phyloP scores from a whole-genome alignment of 768 basidiomycete genomes.

The Lactarius hengduanensis region DNA sequence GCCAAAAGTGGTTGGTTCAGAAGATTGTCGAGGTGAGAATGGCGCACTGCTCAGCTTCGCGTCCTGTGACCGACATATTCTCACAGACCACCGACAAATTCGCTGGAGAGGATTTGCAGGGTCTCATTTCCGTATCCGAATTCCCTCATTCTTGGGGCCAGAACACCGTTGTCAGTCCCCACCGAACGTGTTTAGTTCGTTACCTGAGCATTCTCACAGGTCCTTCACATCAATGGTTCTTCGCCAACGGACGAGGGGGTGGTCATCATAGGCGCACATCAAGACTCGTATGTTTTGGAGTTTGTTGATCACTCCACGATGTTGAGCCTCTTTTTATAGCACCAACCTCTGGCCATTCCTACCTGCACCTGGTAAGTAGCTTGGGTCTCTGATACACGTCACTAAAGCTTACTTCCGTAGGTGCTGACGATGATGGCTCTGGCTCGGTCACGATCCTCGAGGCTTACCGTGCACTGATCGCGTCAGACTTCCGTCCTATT shows the following conservation, averaged over 20 bases:
- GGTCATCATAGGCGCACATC: slow-evolving; percentile 77
- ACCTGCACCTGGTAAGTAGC: slow-evolving; percentile 61
- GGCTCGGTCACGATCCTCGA: slow-evolving; percentile 80
- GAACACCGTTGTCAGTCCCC: slow-evolving; percentile 60
- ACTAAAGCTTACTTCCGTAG: slow-evolving; percentile 37
- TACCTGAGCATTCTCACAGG: slow-evolving; percentile 41
- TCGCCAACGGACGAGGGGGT: slow-evolving; percentile 57
- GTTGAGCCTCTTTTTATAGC: slow-evolving; percentile 37
- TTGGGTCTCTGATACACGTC: slow-evolving; percentile 17
- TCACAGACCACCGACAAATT: slow-evolving; percentile 60
- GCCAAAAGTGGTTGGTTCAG: slow-evolving; percentile 73
- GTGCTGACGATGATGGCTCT: slow-evolving; percentile 63
- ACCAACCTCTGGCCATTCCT: slow-evolving; percentile 79
- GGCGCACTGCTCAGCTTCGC: slow-evolving; percentile 9
- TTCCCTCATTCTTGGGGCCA: slow-evolving; percentile 85
- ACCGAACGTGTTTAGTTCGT: not conserved
- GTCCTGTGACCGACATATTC: slow-evolving; percentile 15
- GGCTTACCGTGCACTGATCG: slow-evolving; percentile 68
- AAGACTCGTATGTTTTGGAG: slow-evolving; percentile 58
- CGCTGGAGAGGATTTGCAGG: slow-evolving; percentile 55
- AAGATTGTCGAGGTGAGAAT: slow-evolving; percentile 59
- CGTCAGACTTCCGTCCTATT: slow-evolving; percentile 63
- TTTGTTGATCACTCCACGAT: slow-evolving; percentile 10
- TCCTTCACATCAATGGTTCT: slow-evolving; percentile 74
- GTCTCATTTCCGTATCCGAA: slow-evolving; percentile 63